Percentiles rank a stretch among this genome's conserved stretches.
Evolutionary conservation across 106 monocot species (phyloP).

Genomic region (Dendrobium nobile): DNA sequence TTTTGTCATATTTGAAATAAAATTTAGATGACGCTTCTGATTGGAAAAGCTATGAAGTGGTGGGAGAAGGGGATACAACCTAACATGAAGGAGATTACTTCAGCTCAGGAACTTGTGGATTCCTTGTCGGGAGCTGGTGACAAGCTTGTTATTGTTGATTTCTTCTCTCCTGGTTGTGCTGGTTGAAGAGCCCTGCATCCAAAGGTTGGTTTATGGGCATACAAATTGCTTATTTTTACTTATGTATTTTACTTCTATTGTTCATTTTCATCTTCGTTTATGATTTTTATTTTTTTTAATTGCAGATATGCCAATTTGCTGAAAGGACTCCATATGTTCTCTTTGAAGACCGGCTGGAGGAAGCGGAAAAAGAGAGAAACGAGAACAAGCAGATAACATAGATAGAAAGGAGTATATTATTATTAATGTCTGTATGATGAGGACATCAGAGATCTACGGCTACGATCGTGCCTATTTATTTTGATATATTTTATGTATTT

Average conservation of each 20-base stretch:
- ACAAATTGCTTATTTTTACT: neutral
- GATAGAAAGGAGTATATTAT: too few relatives aligned
- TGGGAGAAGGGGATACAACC: slow-evolving; percentile 80
- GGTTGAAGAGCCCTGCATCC: slow-evolving; percentile 87
- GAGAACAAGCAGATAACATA: too few relatives aligned
- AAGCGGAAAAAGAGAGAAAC: too few relatives aligned
- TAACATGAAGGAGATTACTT: slow-evolving; percentile 87
- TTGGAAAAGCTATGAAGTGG: slow-evolving; percentile 67
- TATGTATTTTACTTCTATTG: neutral
- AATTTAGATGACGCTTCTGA: slow-evolving; percentile 42
- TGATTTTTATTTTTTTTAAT: neutral
- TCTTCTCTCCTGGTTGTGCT: slow-evolving; percentile 90
- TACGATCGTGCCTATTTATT: too few relatives aligned
- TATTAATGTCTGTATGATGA: too few relatives aligned
- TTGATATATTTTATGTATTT: too few relatives aligned
- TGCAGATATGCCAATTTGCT: slow-evolving; percentile 61
- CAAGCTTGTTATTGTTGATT: slow-evolving; percentile 73
- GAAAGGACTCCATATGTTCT: slow-evolving; percentile 39
- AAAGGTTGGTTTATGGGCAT: slow-evolving; percentile 29
- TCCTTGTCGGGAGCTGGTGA: slow-evolving; percentile 56
- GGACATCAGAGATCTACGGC: too few relatives aligned
- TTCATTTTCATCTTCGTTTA: neutral
- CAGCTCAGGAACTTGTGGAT: slow-evolving; percentile 71
- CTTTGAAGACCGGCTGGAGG: too few relatives aligned
- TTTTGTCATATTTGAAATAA: neutral